Evolutionary conservation across 208 protist species (phyloP).

Genomic region (Crithidia fasciculata): DNA sequence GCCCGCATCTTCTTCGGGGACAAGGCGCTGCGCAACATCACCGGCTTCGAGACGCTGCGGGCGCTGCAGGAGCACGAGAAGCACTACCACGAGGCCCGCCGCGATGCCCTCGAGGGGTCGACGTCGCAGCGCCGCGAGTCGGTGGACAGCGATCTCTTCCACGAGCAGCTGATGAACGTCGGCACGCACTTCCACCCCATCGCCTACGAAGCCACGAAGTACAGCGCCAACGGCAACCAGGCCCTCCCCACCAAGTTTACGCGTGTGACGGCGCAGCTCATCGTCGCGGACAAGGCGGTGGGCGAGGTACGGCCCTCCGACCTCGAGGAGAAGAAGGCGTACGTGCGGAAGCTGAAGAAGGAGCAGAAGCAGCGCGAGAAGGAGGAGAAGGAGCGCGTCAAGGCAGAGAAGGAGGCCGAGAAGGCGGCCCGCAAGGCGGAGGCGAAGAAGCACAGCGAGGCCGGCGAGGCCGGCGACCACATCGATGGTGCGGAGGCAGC

Average conservation of each 20-base stretch:
- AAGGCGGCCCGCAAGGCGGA: conserved; percentile 25
- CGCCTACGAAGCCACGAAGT: conserved; percentile 36
- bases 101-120: conserved; percentile 20
- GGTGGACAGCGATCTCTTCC: conserved; percentile 30
- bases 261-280: conserved; percentile 38
- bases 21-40: conserved; percentile 51
- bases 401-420: conserved; percentile 32
- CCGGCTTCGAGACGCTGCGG: conserved; percentile 49
- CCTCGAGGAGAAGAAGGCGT: conserved; percentile 25
- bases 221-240: conserved; percentile 41
- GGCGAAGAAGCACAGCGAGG: conserved; percentile 19
- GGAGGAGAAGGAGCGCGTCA: conserved; percentile 22
- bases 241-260: conserved; percentile 38
- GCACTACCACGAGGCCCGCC: conserved; percentile 29
- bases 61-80: conserved; percentile 46
- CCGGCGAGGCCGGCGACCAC: not conserved
- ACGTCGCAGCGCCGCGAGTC: conserved; percentile 10
- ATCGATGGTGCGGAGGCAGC: not conserved
- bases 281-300: conserved; percentile 32
- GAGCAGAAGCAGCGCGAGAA: conserved; percentile 32
- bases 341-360: conserved; percentile 36
- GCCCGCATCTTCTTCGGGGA: conserved; percentile 47
- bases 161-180: conserved; percentile 45
- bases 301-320: conserved; percentile 22
- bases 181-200: conserved; percentile 45